A percentile compares a stretch with the other conserved stretches of the same genome.
These are phyloP conservation scores for Aspergillus calidoustus DNA, from an alignment of 2,329 filamentous ascomycete genomes.

Conservation along the genomic window DNA sequence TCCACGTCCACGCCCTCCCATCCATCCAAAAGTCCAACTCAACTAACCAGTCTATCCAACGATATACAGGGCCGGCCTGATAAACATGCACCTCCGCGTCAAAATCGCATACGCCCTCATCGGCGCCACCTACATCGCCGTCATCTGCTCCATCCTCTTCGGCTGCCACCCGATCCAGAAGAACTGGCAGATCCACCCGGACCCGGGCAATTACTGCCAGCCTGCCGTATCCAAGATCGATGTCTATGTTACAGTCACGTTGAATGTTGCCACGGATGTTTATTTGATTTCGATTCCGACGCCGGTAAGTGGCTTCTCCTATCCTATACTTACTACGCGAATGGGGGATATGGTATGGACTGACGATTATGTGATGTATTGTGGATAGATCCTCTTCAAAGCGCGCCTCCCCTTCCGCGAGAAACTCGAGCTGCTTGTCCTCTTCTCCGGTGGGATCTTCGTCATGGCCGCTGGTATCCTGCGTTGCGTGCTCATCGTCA, in stretches of 20 bases:
- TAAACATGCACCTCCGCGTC: conserved; percentile 51
- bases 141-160: conserved; percentile 56
- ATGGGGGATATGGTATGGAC: too few relatives aligned
- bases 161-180: conserved; percentile 58
- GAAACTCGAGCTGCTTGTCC: conserved; percentile 57
- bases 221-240: conserved; percentile 57
- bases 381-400: conserved; percentile 56
- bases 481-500: conserved; percentile 58
- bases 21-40: too few relatives aligned
- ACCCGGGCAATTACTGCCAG: conserved; percentile 59
- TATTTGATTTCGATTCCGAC: conserved; percentile 65
- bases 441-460: conserved; percentile 62
- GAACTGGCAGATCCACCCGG: conserved; percentile 64
- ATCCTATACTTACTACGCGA: too few relatives aligned
- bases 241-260: conserved; percentile 56
- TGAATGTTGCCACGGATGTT: conserved; percentile 62
- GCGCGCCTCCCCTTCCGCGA: conserved; percentile 54
- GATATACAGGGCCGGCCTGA: conserved; percentile 41
- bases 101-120: conserved; percentile 58
- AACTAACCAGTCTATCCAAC: not conserved
- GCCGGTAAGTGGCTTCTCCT: conserved; percentile 46
- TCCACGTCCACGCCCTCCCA: not conserved
- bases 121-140: conserved; percentile 54
- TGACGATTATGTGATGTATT: too few relatives aligned
- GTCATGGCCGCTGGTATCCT: conserved; percentile 60